A percentile compares a stretch with the other conserved stretches of the same genome.
These are phyloP conservation scores for Pichia exigua DNA, from an alignment of 805 yeast genomes.

Conservation along the genomic window DNA sequence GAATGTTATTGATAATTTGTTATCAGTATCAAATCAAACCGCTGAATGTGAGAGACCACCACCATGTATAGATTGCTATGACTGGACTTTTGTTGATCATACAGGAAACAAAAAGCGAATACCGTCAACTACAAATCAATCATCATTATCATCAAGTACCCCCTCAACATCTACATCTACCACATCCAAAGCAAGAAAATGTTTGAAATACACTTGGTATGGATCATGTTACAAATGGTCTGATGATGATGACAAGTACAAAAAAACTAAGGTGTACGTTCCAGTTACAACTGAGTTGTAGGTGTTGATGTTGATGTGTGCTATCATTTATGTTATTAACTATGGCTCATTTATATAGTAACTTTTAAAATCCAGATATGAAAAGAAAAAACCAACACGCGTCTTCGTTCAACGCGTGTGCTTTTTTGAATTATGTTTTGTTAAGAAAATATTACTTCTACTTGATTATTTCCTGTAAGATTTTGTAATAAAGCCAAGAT, in stretches of 20 bases:
- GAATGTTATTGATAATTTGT: slow-evolving; percentile 77
- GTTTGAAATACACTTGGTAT: slow-evolving; percentile 57
- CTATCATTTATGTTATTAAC: no score
- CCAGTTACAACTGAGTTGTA: not conserved
- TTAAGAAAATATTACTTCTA: no score
- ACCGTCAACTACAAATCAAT: slow-evolving; percentile 18
- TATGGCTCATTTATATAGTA: no score
- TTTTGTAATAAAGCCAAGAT: slow-evolving; percentile 24
- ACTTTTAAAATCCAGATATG: no score
- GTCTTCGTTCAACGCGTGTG: not conserved
- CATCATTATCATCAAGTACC: slow-evolving; percentile 6
- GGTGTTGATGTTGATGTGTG: not conserved
- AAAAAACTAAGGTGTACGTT: slow-evolving; percentile 1
- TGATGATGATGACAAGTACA: slow-evolving; percentile 18
- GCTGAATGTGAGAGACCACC: slow-evolving; percentile 69
- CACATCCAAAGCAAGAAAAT: slow-evolving; percentile 32
- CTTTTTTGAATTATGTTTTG: not conserved
- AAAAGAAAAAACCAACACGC: not conserved
- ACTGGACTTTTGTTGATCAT: slow-evolving; percentile 70
- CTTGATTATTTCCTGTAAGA: no score
- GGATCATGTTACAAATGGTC: slow-evolving; percentile 39
- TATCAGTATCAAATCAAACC: slow-evolving; percentile 64
- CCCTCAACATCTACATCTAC: slow-evolving; percentile 15
- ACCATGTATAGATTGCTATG: slow-evolving; percentile 84
- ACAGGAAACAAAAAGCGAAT: slow-evolving; percentile 28